phyloP scores from a whole-genome alignment of 2,329 filamentous ascomycete species.

The Microthyrium microscopicum region DNA sequence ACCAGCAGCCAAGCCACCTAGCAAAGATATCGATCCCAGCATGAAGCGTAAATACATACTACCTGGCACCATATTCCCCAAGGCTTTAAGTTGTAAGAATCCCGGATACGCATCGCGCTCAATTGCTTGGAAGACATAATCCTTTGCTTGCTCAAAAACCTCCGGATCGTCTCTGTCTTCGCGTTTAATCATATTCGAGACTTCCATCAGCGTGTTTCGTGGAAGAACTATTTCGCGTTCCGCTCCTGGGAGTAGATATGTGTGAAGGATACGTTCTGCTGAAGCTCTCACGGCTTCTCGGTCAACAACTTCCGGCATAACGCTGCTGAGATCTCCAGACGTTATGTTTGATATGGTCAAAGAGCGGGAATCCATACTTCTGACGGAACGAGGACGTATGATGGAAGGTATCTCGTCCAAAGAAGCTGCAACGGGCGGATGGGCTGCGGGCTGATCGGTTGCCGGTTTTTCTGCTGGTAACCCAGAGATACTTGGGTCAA shows the following conservation, averaged over 20 bases:
- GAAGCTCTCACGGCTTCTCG: constrained; percentile 81
- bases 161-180: constrained; percentile 89
- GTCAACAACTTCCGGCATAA: constrained; percentile 63
- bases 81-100: constrained; percentile 83
- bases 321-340: constrained; percentile 18
- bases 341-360: too few species aligned
- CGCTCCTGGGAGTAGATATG: constrained; percentile 82
- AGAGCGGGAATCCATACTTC: too few species aligned
- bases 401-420: too few species aligned
- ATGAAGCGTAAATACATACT: constrained; percentile 77
- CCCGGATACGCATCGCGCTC: constrained; percentile 97
- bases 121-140: constrained; percentile 99
- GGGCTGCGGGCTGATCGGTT: constrained; percentile 21
- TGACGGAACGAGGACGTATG: too few species aligned
- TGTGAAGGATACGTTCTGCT: constrained; percentile 98
- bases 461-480: constrained; percentile 30
- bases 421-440: background rate
- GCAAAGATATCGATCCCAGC: constrained; percentile 69
- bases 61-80: constrained; percentile 87
- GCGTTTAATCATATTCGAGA: constrained; percentile 78
- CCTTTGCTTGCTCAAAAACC: constrained; percentile 92
- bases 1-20: constrained; percentile 83
- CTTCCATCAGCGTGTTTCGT: constrained; percentile 67
- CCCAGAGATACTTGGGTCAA: constrained; percentile 29
- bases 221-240: constrained; percentile 93